Evolutionary conservation across 2,329 filamentous ascomycete genomes (phyloP).

Genomic region (Didymella pinodella): DNA sequence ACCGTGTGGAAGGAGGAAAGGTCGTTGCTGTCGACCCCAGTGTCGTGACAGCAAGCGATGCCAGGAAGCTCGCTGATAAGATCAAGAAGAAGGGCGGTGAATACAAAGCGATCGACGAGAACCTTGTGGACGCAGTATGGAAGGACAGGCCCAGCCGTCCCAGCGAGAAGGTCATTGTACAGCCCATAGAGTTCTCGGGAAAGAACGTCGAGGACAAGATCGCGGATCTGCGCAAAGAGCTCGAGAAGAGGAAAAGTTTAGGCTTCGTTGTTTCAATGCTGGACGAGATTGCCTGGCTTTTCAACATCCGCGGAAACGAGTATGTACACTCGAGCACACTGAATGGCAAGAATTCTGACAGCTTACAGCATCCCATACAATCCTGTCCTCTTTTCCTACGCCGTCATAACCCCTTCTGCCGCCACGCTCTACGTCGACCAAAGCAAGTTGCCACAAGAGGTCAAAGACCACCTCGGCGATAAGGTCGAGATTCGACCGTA

Average conservation of each 20-base stretch:
- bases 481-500: slow-evolving; percentile 83
- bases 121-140: slow-evolving; percentile 94
- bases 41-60: slow-evolving; percentile 77
- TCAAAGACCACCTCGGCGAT: slow-evolving; percentile 72
- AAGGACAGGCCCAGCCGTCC: slow-evolving; percentile 76
- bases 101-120: slow-evolving; percentile 77
- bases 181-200: slow-evolving; percentile 77
- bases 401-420: slow-evolving; percentile 77
- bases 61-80: slow-evolving; percentile 80
- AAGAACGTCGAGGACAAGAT: slow-evolving; percentile 86
- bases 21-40: slow-evolving; percentile 89
- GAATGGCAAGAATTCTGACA: slow-evolving; percentile 1
- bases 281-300: slow-evolving; percentile 98
- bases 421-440: slow-evolving; percentile 86
- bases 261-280: slow-evolving; percentile 94
- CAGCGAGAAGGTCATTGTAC: slow-evolving; percentile 75
- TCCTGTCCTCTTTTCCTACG: slow-evolving; percentile 98
- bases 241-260: slow-evolving; percentile 86
- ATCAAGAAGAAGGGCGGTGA: slow-evolving; percentile 88
- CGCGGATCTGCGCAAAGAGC: slow-evolving; percentile 83
- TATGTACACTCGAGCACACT: slow-evolving; percentile 43
- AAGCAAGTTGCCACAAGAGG: slow-evolving; percentile 75
- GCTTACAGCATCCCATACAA: slow-evolving; percentile 82
- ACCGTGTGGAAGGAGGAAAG: slow-evolving; percentile 86
- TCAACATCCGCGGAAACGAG: slow-evolving; percentile 93